phyloP scores from a whole-genome alignment of 345 rosid species.

The Carallia pectinifolia region DNA sequence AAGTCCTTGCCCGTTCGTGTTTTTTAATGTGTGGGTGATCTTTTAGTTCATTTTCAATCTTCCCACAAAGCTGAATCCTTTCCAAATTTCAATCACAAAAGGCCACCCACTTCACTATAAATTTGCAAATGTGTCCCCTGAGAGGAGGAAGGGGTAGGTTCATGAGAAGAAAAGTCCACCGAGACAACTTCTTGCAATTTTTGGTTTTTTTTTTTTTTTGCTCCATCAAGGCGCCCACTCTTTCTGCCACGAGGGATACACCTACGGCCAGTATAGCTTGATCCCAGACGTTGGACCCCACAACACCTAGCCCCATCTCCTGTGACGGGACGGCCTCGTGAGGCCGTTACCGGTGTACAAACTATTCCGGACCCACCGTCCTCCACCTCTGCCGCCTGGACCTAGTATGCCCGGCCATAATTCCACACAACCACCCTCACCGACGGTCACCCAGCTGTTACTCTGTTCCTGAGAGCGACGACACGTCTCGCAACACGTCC shows the following conservation, averaged over 20 bases:
- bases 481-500: slow-evolving; percentile 20
- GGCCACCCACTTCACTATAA: no score
- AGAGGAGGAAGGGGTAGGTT: no score
- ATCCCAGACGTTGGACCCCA: neutral
- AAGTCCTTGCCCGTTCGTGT: no score
- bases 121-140: no score
- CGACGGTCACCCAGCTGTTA: slow-evolving; percentile 31
- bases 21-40: no score
- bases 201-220: neutral
- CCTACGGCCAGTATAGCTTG: neutral
- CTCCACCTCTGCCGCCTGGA: slow-evolving; percentile 19
- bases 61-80: no score
- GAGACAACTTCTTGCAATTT: no score
- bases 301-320: neutral
- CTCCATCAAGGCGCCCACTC: neutral
- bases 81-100: no score
- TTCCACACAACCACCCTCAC: slow-evolving; percentile 18
- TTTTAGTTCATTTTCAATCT: no score
- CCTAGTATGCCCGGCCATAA: slow-evolving; percentile 12
- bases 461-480: slow-evolving; percentile 36
- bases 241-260: neutral
- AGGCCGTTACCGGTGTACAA: neutral
- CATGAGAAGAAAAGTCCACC: no score
- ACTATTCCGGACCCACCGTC: neutral
- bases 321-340: slow-evolving; percentile 1